Evolutionary conservation across 345 rosid species (phyloP).

Genomic region (Eucalyptus sp.): DNA sequence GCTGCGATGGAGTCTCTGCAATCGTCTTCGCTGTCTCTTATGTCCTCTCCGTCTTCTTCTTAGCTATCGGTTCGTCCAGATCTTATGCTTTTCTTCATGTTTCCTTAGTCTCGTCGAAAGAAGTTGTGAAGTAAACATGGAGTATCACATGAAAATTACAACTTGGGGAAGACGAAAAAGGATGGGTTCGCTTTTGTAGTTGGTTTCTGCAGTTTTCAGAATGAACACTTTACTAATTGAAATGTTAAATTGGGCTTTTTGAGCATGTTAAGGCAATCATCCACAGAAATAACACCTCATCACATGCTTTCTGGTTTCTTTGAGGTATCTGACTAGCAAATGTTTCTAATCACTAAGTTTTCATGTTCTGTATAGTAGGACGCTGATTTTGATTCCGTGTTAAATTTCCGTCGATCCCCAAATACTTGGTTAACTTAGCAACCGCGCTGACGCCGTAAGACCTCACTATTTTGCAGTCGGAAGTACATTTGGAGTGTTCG

Average conservation of each 20-base stretch:
- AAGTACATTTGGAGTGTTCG: constrained; percentile 3
- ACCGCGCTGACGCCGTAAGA: not conserved
- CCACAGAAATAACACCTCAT: not conserved
- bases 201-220: not conserved
- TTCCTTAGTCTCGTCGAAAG: not conserved
- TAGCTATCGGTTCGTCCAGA: constrained; percentile 15
- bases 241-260: not conserved
- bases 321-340: not conserved
- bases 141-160: not conserved
- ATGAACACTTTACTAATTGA: not conserved
- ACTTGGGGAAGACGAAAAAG: not conserved
- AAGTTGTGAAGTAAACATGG: not conserved
- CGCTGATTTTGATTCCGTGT: not conserved
- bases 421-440: not conserved
- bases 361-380: not conserved
- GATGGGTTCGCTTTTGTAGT: not conserved
- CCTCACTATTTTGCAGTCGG: constrained; percentile 4
- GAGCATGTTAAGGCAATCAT: not conserved
- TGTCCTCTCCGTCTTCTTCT: constrained; percentile 2
- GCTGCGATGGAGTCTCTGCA: not conserved
- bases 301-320: not conserved
- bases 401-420: not conserved
- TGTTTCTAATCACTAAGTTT: not conserved
- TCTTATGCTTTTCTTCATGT: not conserved
- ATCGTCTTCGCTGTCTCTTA: not conserved